Evolutionary conservation across 2,329 filamentous ascomycete species (phyloP).

Genomic region (Clathrospora elynae): DNA sequence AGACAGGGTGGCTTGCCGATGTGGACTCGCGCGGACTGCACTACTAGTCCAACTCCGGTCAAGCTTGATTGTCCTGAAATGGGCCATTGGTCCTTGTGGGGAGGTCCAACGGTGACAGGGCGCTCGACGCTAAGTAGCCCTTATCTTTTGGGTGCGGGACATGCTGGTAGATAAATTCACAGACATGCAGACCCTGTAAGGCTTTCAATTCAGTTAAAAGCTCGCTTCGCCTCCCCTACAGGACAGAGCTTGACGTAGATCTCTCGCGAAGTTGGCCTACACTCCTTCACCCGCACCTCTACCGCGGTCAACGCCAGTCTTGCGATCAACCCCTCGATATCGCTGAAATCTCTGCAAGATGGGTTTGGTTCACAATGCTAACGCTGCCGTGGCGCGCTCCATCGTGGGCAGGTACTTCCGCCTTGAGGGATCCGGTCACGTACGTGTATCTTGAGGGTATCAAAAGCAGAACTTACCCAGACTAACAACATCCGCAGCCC

Average conservation of each 20-base stretch:
- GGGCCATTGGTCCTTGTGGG: conserved; percentile 13
- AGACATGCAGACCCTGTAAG: conserved; percentile 14
- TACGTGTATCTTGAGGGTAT: conserved; percentile 56
- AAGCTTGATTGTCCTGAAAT: conserved; percentile 11
- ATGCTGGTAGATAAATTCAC: conserved; percentile 27
- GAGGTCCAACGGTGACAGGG: conserved; percentile 11
- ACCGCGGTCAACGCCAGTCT: conserved; percentile 7
- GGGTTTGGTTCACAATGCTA: conserved; percentile 43
- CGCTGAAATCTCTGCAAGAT: conserved; percentile 29
- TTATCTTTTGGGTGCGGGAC: conserved; percentile 43
- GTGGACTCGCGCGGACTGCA: conserved; percentile 13
- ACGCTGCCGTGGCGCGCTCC: conserved; percentile 42
- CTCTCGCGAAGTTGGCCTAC: conserved; percentile 11
- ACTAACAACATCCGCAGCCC: conserved; percentile 15
- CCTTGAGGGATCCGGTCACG: conserved; percentile 81
- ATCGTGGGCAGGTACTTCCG: conserved; percentile 62
- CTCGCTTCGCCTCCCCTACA: conserved; percentile 12
- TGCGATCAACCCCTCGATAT: conserved; percentile 5
- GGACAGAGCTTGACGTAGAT: conserved; percentile 14
- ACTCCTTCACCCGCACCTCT: conserved; percentile 4
- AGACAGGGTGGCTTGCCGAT: conserved; percentile 12
- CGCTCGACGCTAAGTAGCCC: conserved; percentile 33
- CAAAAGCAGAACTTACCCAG: not conserved
- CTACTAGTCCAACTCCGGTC: conserved; percentile 10
- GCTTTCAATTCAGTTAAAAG: conserved; percentile 16